These are phyloP conservation scores for Cichorium intybus DNA, from an alignment of 140 eudicot genomes.

Conservation along the genomic window DNA sequence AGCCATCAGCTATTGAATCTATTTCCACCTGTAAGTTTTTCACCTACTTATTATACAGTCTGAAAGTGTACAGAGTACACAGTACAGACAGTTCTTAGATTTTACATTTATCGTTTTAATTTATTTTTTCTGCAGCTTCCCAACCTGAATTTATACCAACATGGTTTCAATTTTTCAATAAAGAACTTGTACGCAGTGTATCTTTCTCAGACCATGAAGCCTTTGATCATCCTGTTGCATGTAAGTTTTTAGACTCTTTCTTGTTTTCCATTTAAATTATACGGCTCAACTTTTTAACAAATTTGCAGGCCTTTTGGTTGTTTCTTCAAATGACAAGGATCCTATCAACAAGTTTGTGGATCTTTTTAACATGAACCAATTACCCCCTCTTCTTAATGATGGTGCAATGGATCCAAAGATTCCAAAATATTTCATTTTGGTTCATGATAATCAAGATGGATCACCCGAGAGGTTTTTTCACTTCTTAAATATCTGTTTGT, in stretches of 20 bases:
- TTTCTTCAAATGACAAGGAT: conserved; percentile 85
- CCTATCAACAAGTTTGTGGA: conserved; percentile 83
- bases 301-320: conserved; percentile 87
- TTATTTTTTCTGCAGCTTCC: conserved; percentile 50
- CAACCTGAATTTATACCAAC: conserved; percentile 64
- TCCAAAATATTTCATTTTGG: conserved; percentile 67
- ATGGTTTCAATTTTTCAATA: conserved; percentile 79
- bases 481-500: neutral
- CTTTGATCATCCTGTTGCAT: conserved; percentile 97
- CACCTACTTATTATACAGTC: neutral
- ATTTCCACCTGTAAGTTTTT: conserved; percentile 52
- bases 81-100: conserved; percentile 9
- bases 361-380: conserved; percentile 70
- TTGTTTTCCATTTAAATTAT: neutral
- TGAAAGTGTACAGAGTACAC: conserved; percentile 2
- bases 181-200: conserved; percentile 73
- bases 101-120: neutral
- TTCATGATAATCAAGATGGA: conserved; percentile 85
- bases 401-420: conserved; percentile 97
- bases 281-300: neutral
- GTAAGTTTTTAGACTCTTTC: conserved; percentile 44
- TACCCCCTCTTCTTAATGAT: conserved; percentile 79
- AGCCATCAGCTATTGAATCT: conserved; percentile 51
- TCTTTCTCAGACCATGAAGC: conserved; percentile 98
- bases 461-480: conserved; percentile 56